phyloP scores from a whole-genome alignment of 805 yeast species.

The Lachancea cidri region DNA sequence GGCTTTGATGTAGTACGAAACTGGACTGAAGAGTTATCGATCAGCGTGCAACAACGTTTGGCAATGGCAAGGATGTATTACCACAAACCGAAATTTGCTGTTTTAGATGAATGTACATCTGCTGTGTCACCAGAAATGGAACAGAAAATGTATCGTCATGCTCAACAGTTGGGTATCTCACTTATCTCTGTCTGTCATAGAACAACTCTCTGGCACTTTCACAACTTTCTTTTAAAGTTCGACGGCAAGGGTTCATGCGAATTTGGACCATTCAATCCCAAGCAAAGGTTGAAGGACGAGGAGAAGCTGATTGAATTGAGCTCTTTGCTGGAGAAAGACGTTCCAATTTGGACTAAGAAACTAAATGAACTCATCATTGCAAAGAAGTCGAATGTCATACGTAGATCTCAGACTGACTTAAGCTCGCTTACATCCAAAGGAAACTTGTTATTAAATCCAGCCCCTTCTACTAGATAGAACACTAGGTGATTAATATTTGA shows the following conservation, averaged over 20 bases:
- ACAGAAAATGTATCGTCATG: conserved; percentile 79
- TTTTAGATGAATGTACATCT: conserved; percentile 91
- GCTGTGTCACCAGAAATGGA: conserved; percentile 91
- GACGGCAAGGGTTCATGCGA: conserved; percentile 76
- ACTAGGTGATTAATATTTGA: too few species aligned
- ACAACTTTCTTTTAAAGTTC: conserved; percentile 72
- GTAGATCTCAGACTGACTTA: conserved; percentile 30
- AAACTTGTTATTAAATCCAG: conserved; percentile 1
- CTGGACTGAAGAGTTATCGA: conserved; percentile 85
- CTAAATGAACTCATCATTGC: conserved; percentile 58
- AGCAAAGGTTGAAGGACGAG: conserved; percentile 65
- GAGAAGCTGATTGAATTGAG: conserved; percentile 72
- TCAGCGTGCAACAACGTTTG: conserved; percentile 88
- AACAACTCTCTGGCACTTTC: conserved; percentile 90
- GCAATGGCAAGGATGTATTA: conserved; percentile 92
- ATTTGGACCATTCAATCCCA: conserved; percentile 63
- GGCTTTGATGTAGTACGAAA: conserved; percentile 65
- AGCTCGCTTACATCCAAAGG: conserved; percentile 3
- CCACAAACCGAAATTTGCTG: conserved; percentile 90
- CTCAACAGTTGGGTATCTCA: conserved; percentile 73
- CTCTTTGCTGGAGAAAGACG: conserved; percentile 57
- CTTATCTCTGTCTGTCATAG: conserved; percentile 88
- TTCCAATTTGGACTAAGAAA: conserved; percentile 61
- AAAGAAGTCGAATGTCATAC: conserved; percentile 32
- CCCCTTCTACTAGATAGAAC: not conserved